Percentiles rank a stretch among this genome's conserved stretches.
These are phyloP conservation scores for Trametes coccinea DNA, from an alignment of 768 basidiomycete species.

Conservation along the genomic window DNA sequence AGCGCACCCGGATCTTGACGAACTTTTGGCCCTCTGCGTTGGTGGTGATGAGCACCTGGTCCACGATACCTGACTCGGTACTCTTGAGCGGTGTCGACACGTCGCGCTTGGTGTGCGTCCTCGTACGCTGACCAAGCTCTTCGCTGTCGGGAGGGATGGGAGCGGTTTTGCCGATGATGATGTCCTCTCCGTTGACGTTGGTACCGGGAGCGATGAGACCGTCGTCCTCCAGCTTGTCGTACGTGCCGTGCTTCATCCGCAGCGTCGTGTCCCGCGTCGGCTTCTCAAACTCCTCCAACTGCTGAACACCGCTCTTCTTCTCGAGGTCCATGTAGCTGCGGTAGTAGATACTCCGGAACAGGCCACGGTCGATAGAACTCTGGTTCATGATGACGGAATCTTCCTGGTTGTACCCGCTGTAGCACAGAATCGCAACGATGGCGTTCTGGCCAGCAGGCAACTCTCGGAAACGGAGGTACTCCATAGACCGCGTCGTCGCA, in stretches of 20 bases:
- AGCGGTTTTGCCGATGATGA: constrained; percentile 98
- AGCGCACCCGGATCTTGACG: constrained; percentile 95
- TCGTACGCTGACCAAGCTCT: constrained; percentile 94
- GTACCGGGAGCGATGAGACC: constrained; percentile 96
- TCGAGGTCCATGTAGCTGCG: constrained; percentile 98
- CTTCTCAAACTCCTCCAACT: constrained; percentile 96
- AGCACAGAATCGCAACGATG: constrained; percentile 96
- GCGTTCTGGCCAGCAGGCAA: constrained; percentile 99
- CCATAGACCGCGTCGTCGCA: constrained; percentile 98
- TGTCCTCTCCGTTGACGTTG: constrained; percentile 94
- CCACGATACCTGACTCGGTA: constrained; percentile 96
- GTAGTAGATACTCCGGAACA: constrained; percentile 99
- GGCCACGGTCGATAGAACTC: constrained; percentile 94
- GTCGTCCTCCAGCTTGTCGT: constrained; percentile 97
- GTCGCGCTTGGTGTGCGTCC: constrained; percentile 89
- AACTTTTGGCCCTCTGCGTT: constrained; percentile 97
- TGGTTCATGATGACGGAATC: constrained; percentile 99
- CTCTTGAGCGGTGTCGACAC: constrained; percentile 98
- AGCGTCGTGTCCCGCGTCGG: constrained; percentile 91
- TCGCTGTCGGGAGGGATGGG: constrained; percentile 96
- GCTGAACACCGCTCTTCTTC: constrained; percentile 91
- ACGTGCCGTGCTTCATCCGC: constrained; percentile 96
- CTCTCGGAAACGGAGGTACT: constrained; percentile 98
- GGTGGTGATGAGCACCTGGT: constrained; percentile 95
- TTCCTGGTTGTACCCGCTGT: constrained; percentile 99